phyloP scores from a whole-genome alignment of 768 basidiomycete genomes.

The Ramaria sp. region DNA sequence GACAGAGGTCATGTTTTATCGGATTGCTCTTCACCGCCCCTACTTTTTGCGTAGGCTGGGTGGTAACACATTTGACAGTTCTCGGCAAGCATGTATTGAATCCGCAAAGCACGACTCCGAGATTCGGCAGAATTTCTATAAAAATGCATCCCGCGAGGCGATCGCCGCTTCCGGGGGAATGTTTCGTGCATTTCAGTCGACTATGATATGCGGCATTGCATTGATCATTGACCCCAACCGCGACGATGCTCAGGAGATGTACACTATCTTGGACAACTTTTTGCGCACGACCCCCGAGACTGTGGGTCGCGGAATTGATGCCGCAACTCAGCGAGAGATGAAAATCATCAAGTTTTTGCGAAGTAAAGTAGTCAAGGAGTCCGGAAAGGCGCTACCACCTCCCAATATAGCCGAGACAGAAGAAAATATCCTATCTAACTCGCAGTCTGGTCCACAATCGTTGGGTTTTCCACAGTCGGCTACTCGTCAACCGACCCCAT shows the following conservation, averaged over 20 bases:
- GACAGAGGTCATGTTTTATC: slow-evolving; percentile 81
- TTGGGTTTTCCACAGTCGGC: neutral
- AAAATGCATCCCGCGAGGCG: slow-evolving; percentile 48
- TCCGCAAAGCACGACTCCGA: slow-evolving; percentile 82
- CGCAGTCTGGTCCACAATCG: neutral
- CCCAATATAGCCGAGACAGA: neutral
- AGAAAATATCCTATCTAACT: neutral
- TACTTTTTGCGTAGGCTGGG: slow-evolving; percentile 73
- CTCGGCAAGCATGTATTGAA: slow-evolving; percentile 81
- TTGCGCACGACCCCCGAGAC: slow-evolving; percentile 48
- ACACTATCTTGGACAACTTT: slow-evolving; percentile 68
- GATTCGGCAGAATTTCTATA: slow-evolving; percentile 59
- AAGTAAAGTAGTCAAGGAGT: slow-evolving; percentile 28
- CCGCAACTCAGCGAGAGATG: slow-evolving; percentile 71
- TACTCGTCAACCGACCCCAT: neutral
- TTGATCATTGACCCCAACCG: slow-evolving; percentile 72
- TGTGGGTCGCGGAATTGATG: slow-evolving; percentile 52
- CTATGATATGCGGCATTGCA: slow-evolving; percentile 85
- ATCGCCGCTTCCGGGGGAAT: slow-evolving; percentile 67
- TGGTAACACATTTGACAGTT: slow-evolving; percentile 72
- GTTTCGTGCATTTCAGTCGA: slow-evolving; percentile 80
- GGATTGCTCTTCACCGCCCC: slow-evolving; percentile 77
- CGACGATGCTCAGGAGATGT: slow-evolving; percentile 58
- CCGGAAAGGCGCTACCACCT: neutral
- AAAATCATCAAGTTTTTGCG: slow-evolving; percentile 80